Evolutionary conservation across 208 protist genomes (phyloP), one percentile per base, ranked within the genome.

Genomic region (Leishmania major): DNA sequence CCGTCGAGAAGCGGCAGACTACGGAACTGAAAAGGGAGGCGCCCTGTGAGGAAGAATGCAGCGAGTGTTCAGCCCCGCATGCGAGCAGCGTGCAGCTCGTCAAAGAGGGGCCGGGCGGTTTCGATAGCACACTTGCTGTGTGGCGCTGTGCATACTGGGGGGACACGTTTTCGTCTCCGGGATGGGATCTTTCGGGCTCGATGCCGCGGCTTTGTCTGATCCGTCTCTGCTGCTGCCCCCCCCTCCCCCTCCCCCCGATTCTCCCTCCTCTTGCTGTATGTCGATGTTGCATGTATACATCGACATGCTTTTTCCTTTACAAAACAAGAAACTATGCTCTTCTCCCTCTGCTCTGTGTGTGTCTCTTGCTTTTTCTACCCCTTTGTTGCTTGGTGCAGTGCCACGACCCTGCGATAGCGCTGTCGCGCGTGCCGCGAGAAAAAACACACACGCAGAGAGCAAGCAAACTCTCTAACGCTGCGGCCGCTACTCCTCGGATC

Each of bases 11-110:
- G n/a, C 47, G 19, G 75, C 47, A 57, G 76, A 64, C 57, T 81
- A 83, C 51, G 83, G 83, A 62, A 87, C 83, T 47, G 78, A 79
- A 43, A 59, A 64, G 22, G 75, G 53, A 57, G 15, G 51, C 73
- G 25, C 70, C 45, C 45, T 35, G 28, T 74, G 70, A 74, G 45
- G 25, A 25, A 40, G 70, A 74, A 8, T 28, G 10, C 43, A 37
- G 25, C 31, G 73, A 77, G n/a, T 25, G 28, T 28, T 28, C 2
- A 15, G 49, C 31, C 25, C 0, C 25, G n/a, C 35, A 77, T 62
- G 43, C 51, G 70, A 31, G 5, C 22, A 51, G 40, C 28, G 8
- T 37, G 40, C 28, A 45, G 28, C 43, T 74, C 8, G 28, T 31
- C 45, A 74, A 74, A 37, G 45, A 35, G 28, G 28, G 45, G 25